Percentiles rank a stretch among this genome's conserved stretches.
phyloP scores from a whole-genome alignment of 2,329 filamentous ascomycete species.

The Sporothrix variecibatus region DNA sequence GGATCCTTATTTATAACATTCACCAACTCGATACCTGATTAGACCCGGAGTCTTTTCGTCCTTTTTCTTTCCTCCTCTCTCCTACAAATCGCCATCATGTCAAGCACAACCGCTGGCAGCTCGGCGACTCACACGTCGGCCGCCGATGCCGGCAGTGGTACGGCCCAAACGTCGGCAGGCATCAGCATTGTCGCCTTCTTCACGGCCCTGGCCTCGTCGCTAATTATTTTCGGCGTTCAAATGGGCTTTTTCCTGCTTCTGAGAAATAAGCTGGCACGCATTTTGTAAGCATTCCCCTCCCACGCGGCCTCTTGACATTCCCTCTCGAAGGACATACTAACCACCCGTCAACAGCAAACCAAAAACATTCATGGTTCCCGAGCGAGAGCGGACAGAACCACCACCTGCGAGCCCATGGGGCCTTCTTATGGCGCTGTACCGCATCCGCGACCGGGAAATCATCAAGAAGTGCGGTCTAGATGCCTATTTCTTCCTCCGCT shows the following conservation, averaged over 20 bases:
- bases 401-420: conserved; percentile 61
- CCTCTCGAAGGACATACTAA: conserved; percentile 23
- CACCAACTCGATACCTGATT: neutral
- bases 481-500: conserved; percentile 96
- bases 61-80: neutral
- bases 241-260: conserved; percentile 73
- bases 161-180: conserved; percentile 40
- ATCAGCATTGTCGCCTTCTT: conserved; percentile 60
- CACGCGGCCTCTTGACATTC: neutral
- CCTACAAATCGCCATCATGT: conserved; percentile 21
- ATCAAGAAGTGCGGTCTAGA: conserved; percentile 96
- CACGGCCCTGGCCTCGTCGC: conserved; percentile 63
- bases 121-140: conserved; percentile 24
- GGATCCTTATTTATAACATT: neutral
- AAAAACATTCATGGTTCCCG: conserved; percentile 81
- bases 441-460: conserved; percentile 74
- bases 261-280: conserved; percentile 75
- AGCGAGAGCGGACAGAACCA: conserved; percentile 77
- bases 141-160: conserved; percentile 28
- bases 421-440: conserved; percentile 61
- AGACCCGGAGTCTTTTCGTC: neutral
- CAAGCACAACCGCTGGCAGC: conserved; percentile 23
- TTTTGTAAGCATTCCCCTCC: conserved; percentile 63
- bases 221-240: conserved; percentile 64
- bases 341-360: conserved; percentile 60